phyloP scores from a whole-genome alignment of 2,329 filamentous ascomycete species.

The Iodosphaeria phyllophila region DNA sequence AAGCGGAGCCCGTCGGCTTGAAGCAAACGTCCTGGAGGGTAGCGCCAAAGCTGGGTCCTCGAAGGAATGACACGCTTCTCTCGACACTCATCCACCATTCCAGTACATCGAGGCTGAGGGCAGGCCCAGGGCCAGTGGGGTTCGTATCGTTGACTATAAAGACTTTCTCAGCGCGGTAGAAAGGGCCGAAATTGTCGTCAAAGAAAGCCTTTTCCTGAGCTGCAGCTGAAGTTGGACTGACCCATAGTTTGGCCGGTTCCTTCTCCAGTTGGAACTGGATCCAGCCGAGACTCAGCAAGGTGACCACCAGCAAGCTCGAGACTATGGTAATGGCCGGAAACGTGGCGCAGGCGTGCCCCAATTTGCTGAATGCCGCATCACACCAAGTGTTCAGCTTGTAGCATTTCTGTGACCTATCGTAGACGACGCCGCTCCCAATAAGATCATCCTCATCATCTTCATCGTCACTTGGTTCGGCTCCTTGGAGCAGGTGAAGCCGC shows the following conservation, averaged over 20 bases:
- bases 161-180: slow-evolving; percentile 83
- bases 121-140: slow-evolving; percentile 45
- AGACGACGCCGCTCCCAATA: slow-evolving; percentile 55
- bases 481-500: slow-evolving; percentile 70
- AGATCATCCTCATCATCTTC: slow-evolving; percentile 89
- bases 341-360: slow-evolving; percentile 64
- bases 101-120: slow-evolving; percentile 76
- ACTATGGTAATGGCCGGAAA: slow-evolving; percentile 75
- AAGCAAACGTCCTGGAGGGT: slow-evolving; percentile 77
- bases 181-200: slow-evolving; percentile 81
- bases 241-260: slow-evolving; percentile 85
- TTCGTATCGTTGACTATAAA: slow-evolving; percentile 83
- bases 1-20: slow-evolving; percentile 77
- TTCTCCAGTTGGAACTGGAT: slow-evolving; percentile 75
- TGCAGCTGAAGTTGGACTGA: slow-evolving; percentile 81
- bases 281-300: slow-evolving; percentile 72
- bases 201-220: slow-evolving; percentile 91
- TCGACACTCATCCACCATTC: slow-evolving; percentile 92
- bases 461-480: slow-evolving; percentile 68
- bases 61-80: slow-evolving; percentile 51
- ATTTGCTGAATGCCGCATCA: slow-evolving; percentile 58
- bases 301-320: slow-evolving; percentile 55
- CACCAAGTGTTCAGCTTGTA: slow-evolving; percentile 75
- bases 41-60: slow-evolving; percentile 47
- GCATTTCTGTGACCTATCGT: slow-evolving; percentile 59